Evolutionary conservation across 2,329 filamentous ascomycete genomes (phyloP), one percentile per base, ranked within the genome.

Genomic region (Fusarium verticillioides): DNA sequence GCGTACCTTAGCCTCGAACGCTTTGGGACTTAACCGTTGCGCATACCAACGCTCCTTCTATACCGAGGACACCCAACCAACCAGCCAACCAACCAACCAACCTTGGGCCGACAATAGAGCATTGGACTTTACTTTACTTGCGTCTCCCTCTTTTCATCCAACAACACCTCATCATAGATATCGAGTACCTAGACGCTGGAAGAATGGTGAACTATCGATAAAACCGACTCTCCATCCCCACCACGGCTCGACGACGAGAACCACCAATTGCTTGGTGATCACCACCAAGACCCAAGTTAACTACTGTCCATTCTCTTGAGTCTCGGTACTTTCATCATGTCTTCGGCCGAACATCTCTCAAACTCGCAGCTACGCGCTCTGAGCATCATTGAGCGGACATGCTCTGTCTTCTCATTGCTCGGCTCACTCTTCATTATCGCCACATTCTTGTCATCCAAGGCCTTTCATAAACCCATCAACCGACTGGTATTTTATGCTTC

Each of bases 381-480:
- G 72, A 88, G 85, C 70, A 81, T 87, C 63, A 87, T 93, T 53
- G 93, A 94, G 81, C 87, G 94, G 54, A 83, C 88, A 21, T 90
- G 91, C 78, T 95, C 93, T 1, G 86, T 91, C 12, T 82, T 95
- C 47, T 96, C 94, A 2, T 81, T 96, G 1, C 58, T 92, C 4
- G 93, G 93, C 63, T 93, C 91, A 47, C 75, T 91, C 37, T 90
- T 95, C 79, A 92, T 95, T 77, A 90, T 96, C 60, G 75, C 85
- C 62, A 95, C 93, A 7, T 96, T 95, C 78, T 82, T 88, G 36
- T 81, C 82, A n/a, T 93, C 91, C 37, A 87, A 86, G 21, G 87
- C 87, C 9, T 96, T 96, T 79, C 92, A 93, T 77, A 96, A 95
- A 78, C 93, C 94, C n/a, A 95, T 96, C 83, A 96, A 96, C 78